Percentiles rank a stretch among this genome's conserved stretches.
Conservation (phyloP, 2,329 filamentous ascomycete genomes). For the Cladophialophora exuberans region DNA sequence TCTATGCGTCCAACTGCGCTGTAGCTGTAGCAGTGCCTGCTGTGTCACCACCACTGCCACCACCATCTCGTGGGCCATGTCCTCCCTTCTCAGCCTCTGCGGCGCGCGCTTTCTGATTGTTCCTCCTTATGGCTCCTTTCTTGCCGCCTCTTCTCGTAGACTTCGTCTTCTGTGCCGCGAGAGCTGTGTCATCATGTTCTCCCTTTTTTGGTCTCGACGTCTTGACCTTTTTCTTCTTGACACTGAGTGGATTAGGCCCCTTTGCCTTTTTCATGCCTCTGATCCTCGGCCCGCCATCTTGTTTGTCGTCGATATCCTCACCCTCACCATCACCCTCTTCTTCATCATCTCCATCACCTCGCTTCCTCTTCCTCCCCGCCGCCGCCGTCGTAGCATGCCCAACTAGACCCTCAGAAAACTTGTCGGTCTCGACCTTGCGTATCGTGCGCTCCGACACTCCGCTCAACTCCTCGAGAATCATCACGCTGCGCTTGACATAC, state of each 20-base stretch:
- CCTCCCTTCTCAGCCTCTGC: not conserved
- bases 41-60: too few species aligned
- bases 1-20: too few species aligned
- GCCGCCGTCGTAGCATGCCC: too few species aligned
- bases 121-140: not conserved
- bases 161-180: conserved; percentile 18
- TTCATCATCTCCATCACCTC: conserved; percentile 33
- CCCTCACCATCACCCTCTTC: conserved; percentile 23
- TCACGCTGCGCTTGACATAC: conserved; percentile 55
- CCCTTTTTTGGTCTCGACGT: conserved; percentile 25
- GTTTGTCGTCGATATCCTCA: conserved; percentile 33
- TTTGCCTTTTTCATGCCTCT: conserved; percentile 44
- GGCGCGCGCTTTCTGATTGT: too few species aligned
- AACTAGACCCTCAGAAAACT: conserved; percentile 49
- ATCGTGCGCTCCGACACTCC: conserved; percentile 46
- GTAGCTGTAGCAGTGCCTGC: too few species aligned
- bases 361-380: conserved; percentile 40
- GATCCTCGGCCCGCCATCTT: conserved; percentile 33
- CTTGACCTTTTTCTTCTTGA: conserved; percentile 50
- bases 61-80: too few species aligned
- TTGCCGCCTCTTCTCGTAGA: conserved; percentile 13
- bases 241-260: conserved; percentile 52
- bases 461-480: conserved; percentile 55
- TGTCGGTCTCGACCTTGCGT: conserved; percentile 49
- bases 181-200: not conserved